Base-by-base conservation (phyloP, 2,329 filamentous ascomycete species). In the Microdochium paspali region DNA sequence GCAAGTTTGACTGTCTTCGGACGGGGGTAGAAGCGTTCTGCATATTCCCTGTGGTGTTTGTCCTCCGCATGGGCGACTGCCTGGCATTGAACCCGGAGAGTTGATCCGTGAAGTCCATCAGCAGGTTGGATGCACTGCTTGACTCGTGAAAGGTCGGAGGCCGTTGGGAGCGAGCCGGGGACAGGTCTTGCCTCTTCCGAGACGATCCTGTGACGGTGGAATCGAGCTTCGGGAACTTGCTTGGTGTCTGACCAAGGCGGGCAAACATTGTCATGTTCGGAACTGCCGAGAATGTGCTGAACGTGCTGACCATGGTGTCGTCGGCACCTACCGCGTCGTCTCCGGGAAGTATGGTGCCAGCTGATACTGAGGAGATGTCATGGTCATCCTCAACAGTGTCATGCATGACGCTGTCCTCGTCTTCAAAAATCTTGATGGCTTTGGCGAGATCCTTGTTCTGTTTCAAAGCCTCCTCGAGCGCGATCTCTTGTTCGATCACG, bases 31-130 rank as follows among this genome's bases (percentile, higher is more conserved):
- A 10, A 15, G 42, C 42, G 9, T 7, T 44, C 23, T 25, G 42
- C 42, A 44, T 24, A 15, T 44, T 64, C 13, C 60, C 55, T 5
- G 60, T 49, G 3, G 49, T 51, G 44, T 47, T 53, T 23, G 54
- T 58, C 2, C 50, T 52, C 25, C 62, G 60, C 46, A 61, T 65
- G 4, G 66, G 66, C 1, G 82, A 77, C 1, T 81, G 47, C 9
- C 58, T 59, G 15, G 58, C 54, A 3, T 12, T 12, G 32, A 60
- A 56, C 20, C 51, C 53, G 32, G 56, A 50, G 49, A 78, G 60
- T 56, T 90, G 87, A 50, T 93, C 87, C 0, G 89, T 94, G 57
- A 96, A 94, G 61, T 97, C 93, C 55, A 88, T 74, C 42, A 95
- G 75, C 28, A 95, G 74, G 58, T 87, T 94, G 15, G 86, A 85